Conservation (phyloP, 1,139 yeast genomes). For the Casaregolazyma lundiana region DNA sequence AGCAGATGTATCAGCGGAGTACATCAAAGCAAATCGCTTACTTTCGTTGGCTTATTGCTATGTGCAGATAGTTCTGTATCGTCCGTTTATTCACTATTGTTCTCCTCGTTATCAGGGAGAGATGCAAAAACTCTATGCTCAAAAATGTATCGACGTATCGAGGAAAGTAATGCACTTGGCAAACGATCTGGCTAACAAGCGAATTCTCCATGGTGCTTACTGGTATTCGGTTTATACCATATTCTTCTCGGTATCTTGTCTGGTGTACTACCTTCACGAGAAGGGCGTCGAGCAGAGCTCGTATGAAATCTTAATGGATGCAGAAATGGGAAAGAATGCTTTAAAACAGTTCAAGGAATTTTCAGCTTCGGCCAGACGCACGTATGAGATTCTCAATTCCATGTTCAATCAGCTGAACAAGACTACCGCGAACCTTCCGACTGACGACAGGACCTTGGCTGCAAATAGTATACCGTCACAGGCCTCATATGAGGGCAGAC, state of each 20-base stretch:
- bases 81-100: slow-evolving; percentile 88
- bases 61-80: slow-evolving; percentile 76
- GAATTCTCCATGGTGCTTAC: slow-evolving; percentile 78
- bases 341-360: slow-evolving; percentile 66
- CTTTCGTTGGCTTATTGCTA: slow-evolving; percentile 76
- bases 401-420: slow-evolving; percentile 71
- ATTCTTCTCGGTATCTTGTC: slow-evolving; percentile 86
- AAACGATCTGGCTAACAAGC: slow-evolving; percentile 71
- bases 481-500: slow-evolving; percentile 2
- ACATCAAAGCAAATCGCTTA: slow-evolving; percentile 68
- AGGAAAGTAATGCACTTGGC: slow-evolving; percentile 80
- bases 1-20: slow-evolving; percentile 56
- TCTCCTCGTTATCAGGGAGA: slow-evolving; percentile 44
- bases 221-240: slow-evolving; percentile 92
- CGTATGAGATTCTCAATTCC: slow-evolving; percentile 72
- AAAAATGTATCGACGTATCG: slow-evolving; percentile 81
- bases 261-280: slow-evolving; percentile 80
- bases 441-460: slow-evolving; percentile 3
- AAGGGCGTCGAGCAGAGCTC: slow-evolving; percentile 56
- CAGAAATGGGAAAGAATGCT: slow-evolving; percentile 75
- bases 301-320: slow-evolving; percentile 58
- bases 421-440: slow-evolving; percentile 9
- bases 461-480: slow-evolving; percentile 4
- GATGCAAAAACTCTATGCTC: slow-evolving; percentile 62
- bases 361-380: slow-evolving; percentile 73